Evolutionary conservation across 768 basidiomycete genomes (phyloP).

Genomic region (Russula sp.): DNA sequence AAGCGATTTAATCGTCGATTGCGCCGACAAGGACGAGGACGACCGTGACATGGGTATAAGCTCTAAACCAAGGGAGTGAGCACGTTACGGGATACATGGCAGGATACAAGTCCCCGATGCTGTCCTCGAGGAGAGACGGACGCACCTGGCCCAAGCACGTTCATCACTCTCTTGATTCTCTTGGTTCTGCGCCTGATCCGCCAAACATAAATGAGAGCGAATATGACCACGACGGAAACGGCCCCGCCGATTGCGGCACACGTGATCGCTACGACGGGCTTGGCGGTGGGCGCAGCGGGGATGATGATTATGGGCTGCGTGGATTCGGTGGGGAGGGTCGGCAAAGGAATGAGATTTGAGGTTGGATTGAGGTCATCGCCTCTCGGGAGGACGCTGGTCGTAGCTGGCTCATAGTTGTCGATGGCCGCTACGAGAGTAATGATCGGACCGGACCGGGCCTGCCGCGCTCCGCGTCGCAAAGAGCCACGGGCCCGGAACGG

Average conservation of each 20-base stretch:
- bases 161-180: not conserved
- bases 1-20: not conserved
- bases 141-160: conserved; percentile 15
- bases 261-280: not conserved
- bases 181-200: conserved; percentile 8
- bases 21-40: not conserved
- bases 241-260: not conserved
- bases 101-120: not conserved
- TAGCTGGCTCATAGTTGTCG: too few species aligned
- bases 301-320: not conserved
- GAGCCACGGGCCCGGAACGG: not conserved
- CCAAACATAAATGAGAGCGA: conserved; percentile 3
- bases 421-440: not conserved
- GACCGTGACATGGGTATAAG: not conserved
- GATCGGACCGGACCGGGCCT: not conserved
- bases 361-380: too few species aligned
- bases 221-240: not conserved
- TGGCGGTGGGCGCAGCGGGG: not conserved
- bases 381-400: too few species aligned
- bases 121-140: not conserved
- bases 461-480: not conserved
- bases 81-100: too few species aligned
- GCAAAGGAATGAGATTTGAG: too few species aligned
- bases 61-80: not conserved
- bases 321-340: not conserved